Conservation (phyloP, 352 stramenopile species). For the Phytophthora palmivora region DNA sequence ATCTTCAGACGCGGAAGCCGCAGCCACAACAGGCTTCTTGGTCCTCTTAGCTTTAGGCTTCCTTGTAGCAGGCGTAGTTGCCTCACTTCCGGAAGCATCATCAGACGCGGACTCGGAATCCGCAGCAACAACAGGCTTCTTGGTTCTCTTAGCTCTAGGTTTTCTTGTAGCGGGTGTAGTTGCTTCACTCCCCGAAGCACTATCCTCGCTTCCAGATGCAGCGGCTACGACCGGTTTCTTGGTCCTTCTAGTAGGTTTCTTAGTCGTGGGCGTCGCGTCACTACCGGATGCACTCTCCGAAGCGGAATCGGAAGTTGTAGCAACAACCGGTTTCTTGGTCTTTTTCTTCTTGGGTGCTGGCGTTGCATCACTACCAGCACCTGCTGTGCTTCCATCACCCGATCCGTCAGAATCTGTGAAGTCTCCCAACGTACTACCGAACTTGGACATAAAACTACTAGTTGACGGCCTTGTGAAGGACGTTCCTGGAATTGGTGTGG, state of each 20-base stretch:
- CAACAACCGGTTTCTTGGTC: slow-evolving; percentile 18
- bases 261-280: background rate
- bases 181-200: slow-evolving; percentile 9
- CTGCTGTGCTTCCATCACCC: slow-evolving; percentile 2
- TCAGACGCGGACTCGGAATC: background rate
- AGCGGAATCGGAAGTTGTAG: background rate
- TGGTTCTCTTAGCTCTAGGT: slow-evolving; percentile 16
- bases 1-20: background rate
- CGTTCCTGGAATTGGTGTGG: slow-evolving; percentile 24
- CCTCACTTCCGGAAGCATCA: background rate
- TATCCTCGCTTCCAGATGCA: background rate
- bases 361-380: slow-evolving; percentile 2
- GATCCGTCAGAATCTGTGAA: slow-evolving; percentile 1
- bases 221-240: slow-evolving; percentile 9
- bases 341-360: slow-evolving; percentile 7
- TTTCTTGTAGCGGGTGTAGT: background rate
- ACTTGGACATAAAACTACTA: slow-evolving; percentile 30
- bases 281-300: slow-evolving; percentile 7
- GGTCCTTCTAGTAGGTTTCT: slow-evolving; percentile 2
- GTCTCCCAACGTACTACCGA: slow-evolving; percentile 17
- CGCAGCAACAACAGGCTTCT: slow-evolving; percentile 3
- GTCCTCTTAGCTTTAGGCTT: slow-evolving; percentile 9
- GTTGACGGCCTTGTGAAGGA: background rate
- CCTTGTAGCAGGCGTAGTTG: background rate
- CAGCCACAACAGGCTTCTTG: slow-evolving; percentile 4